These are phyloP conservation scores for Zea mays DNA, from an alignment of 176 grass and related monocot species.

Conservation along the genomic window Zm-B73-REFERENCE-NAM-5.0 NC_050103.1:142161501-142162000, in stretches of 20 bases:
- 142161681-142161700: neutral
- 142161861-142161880: neutral
- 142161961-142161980: neutral
- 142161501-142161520: neutral
- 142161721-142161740: neutral
- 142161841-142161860: neutral
- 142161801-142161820: neutral
- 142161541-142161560: neutral
- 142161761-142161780: neutral
- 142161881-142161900: constrained; percentile 8
- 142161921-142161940: constrained; percentile 7
- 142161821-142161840: neutral
- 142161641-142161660: constrained; percentile 4
- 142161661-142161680: neutral
- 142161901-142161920: neutral
- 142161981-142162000: neutral
- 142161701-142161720: constrained; percentile 21
- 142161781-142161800: neutral
- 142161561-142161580: neutral
- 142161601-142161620: constrained; percentile 1
- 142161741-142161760: constrained; percentile 18
- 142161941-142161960: constrained; percentile 23
- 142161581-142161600: neutral
- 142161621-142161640: neutral
- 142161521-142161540: neutral